phyloP scores from a whole-genome alignment of 495 filamentous ascomycete genomes.

The Penicillium lividum region DNA sequence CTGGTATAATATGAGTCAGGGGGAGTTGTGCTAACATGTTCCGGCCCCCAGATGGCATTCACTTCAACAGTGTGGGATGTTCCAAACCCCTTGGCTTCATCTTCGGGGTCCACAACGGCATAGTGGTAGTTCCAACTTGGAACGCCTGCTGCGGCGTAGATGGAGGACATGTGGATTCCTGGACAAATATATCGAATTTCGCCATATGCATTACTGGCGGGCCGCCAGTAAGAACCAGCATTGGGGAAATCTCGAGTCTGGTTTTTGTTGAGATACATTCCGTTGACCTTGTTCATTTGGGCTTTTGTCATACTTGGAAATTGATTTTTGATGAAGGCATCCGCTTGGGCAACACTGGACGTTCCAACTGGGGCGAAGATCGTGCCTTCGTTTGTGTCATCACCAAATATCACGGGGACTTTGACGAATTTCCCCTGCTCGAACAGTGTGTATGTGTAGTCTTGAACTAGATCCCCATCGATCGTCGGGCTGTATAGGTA shows the following conservation, averaged over 20 bases:
- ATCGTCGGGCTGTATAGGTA: conserved; percentile 62
- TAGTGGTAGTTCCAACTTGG: conserved; percentile 65
- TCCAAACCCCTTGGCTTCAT: conserved; percentile 54
- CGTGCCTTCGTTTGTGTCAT: conserved; percentile 71
- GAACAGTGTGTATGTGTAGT: conserved; percentile 62
- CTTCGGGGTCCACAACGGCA: conserved; percentile 56
- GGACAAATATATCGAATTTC: conserved; percentile 77
- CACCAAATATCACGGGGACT: conserved; percentile 70
- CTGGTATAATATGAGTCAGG: conserved; percentile 56
- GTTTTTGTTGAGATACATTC: conserved; percentile 55
- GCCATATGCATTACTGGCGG: conserved; percentile 64
- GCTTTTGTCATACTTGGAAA: conserved; percentile 56
- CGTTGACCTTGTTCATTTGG: conserved; percentile 58
- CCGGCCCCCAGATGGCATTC: conserved; percentile 60
- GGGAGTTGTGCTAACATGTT: conserved; percentile 38
- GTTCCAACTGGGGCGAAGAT: conserved; percentile 57
- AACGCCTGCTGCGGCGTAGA: conserved; percentile 38
- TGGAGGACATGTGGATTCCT: conserved; percentile 54
- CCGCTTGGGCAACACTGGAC: conserved; percentile 45
- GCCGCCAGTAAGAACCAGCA: conserved; percentile 56
- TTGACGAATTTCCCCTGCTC: conserved; percentile 61
- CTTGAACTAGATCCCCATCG: conserved; percentile 58
- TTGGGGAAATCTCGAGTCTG: conserved; percentile 43
- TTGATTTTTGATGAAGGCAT: conserved; percentile 61
- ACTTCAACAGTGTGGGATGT: conserved; percentile 64